These are phyloP conservation scores for Albifimbria verrucaria DNA, from an alignment of 2,329 filamentous ascomycete genomes.

Conservation along the genomic window DNA sequence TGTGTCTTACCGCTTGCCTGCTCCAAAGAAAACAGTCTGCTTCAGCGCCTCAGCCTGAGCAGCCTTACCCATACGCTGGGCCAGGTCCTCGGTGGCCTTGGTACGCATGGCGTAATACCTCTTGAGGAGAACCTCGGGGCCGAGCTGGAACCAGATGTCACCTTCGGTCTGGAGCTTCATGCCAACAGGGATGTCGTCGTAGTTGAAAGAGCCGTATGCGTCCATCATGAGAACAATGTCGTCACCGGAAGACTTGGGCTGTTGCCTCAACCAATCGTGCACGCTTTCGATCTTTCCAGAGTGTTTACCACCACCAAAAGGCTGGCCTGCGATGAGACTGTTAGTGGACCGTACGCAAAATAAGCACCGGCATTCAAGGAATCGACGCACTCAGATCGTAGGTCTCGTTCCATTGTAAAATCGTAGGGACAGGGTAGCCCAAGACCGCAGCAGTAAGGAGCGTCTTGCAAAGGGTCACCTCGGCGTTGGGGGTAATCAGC, in stretches of 20 bases:
- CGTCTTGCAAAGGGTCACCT: conserved; percentile 26
- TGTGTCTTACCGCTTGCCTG: conserved; percentile 16
- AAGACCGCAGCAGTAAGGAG: conserved; percentile 23
- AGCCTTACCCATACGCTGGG: conserved; percentile 19
- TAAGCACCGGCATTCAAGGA: not conserved
- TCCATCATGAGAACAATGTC: conserved; percentile 27
- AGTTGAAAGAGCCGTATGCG: conserved; percentile 16
- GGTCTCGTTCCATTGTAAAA: conserved; percentile 12
- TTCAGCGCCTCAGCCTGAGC: conserved; percentile 15
- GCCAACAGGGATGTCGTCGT: conserved; percentile 2
- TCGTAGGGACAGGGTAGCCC: conserved; percentile 23
- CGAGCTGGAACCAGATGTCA: conserved; percentile 30
- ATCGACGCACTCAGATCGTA: conserved; percentile 6
- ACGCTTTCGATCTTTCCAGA: conserved; percentile 23
- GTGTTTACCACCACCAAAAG: conserved; percentile 23
- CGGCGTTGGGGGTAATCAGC: conserved; percentile 20
- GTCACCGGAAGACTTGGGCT: conserved; percentile 19
- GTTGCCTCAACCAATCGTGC: conserved; percentile 22
- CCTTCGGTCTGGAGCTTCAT: not conserved
- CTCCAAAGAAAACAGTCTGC: conserved; percentile 21
- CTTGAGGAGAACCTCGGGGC: conserved; percentile 18
- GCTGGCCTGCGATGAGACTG: not conserved
- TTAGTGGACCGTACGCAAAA: too few relatives aligned
- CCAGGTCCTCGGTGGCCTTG: conserved; percentile 18
- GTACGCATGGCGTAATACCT: conserved; percentile 21